These are phyloP conservation scores for Combretum micranthum DNA, from an alignment of 345 rosid species.

Conservation along the genomic window DNA sequence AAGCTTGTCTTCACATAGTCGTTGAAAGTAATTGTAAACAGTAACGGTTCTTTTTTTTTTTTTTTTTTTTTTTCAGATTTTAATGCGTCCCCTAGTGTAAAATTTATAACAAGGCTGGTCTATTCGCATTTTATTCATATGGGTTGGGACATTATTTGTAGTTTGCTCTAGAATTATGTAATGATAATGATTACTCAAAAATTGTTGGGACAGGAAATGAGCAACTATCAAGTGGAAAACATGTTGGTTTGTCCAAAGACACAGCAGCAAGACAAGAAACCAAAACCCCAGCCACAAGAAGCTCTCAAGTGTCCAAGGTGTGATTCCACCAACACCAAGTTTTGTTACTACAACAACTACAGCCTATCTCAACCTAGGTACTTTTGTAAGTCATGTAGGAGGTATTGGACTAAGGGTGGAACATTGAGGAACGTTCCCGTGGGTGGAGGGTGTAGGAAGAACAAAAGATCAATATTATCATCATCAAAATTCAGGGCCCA, in stretches of 20 bases:
- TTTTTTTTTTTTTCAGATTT: too few relatives aligned
- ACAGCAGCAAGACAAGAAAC: conserved; percentile 30
- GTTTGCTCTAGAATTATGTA: background rate
- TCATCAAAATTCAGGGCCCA: background rate
- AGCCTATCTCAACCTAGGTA: conserved; percentile 95
- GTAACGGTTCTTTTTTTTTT: too few relatives aligned
- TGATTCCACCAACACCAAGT: conserved; percentile 86
- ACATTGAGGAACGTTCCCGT: conserved; percentile 93
- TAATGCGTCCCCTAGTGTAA: too few relatives aligned
- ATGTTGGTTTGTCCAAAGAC: conserved; percentile 7
- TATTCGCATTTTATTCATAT: too few relatives aligned
- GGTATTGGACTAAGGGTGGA: conserved; percentile 99
- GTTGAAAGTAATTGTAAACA: too few relatives aligned
- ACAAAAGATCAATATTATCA: conserved; percentile 51
- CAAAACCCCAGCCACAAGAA: conserved; percentile 68
- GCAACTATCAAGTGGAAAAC: conserved; percentile 10
- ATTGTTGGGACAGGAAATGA: conserved; percentile 12
- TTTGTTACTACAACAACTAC: conserved; percentile 98
- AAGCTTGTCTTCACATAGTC: too few relatives aligned
- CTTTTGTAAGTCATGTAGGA: conserved; percentile 92
- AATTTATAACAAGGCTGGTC: too few relatives aligned
- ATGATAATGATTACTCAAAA: background rate
- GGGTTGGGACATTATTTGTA: background rate
- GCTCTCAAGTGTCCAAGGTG: conserved; percentile 92
- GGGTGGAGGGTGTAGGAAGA: conserved; percentile 96